A percentile compares a stretch with the other conserved stretches of the same genome.
phyloP scores from a whole-genome alignment of 1,284 basidiomycete species.

The Microbotryum saponariae region DNA sequence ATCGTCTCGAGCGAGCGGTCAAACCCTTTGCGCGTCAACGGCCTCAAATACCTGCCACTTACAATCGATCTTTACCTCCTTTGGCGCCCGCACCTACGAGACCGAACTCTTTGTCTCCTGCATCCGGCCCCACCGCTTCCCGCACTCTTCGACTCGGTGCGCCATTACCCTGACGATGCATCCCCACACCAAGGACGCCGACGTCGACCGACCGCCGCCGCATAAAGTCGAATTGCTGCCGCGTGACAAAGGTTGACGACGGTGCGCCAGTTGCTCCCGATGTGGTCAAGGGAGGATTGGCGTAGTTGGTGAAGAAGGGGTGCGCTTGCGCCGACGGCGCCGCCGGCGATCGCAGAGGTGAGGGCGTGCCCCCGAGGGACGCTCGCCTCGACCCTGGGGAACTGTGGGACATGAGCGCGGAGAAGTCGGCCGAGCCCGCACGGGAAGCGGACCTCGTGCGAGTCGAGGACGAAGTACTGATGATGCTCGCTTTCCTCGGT shows the following conservation, averaged over 20 bases:
- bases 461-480: not conserved
- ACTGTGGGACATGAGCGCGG: conserved; percentile 1
- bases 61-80: conserved; percentile 27
- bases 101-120: conserved; percentile 31
- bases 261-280: not conserved
- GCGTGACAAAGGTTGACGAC: not conserved
- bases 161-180: conserved; percentile 22
- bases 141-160: conserved; percentile 21
- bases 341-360: conserved; percentile 18
- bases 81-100: conserved; percentile 22
- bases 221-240: conserved; percentile 14
- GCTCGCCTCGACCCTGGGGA: conserved; percentile 12
- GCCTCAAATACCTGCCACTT: not conserved
- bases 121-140: conserved; percentile 32
- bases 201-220: conserved; percentile 31
- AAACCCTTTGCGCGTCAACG: no score
- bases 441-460: conserved; percentile 5
- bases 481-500: conserved; percentile 5
- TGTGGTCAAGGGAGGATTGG: not conserved
- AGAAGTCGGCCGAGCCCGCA: conserved; percentile 1
- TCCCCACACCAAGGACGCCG: conserved; percentile 29
- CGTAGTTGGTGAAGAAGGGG: conserved; percentile 19
- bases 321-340: conserved; percentile 4
- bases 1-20: no score
- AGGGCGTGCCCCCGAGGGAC: conserved; percentile 3